Evolutionary conservation across 352 stramenopile species (phyloP).

Genomic region (Pythium biforme): DNA sequence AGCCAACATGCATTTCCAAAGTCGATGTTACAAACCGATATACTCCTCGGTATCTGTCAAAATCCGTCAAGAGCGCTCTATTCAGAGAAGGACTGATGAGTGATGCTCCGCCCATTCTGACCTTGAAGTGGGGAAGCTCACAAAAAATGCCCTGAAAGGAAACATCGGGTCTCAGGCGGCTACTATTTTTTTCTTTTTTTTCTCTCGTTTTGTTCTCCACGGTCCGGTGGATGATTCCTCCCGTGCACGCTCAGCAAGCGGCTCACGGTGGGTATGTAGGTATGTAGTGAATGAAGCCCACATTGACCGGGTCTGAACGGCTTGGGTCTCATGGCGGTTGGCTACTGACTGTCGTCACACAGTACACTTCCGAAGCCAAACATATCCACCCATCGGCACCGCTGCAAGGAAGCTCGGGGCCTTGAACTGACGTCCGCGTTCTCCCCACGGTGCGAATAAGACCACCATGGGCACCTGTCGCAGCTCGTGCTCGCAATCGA

Average conservation of each 20-base stretch:
- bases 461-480: slow-evolving; percentile 57
- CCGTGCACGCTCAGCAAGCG: neutral
- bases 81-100: neutral
- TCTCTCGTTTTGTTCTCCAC: neutral
- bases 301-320: neutral
- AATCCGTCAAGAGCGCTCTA: neutral
- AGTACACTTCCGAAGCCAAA: slow-evolving; percentile 11
- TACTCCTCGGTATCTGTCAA: too few species aligned
- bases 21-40: slow-evolving; percentile 13
- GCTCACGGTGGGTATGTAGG: neutral
- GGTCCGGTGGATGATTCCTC: neutral
- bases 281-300: too few species aligned
- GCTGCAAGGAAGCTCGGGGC: too few species aligned
- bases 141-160: neutral
- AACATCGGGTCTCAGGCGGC: neutral
- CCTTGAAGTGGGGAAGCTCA: slow-evolving; percentile 27
- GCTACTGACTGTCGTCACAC: slow-evolving; percentile 13
- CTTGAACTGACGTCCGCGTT: slow-evolving; percentile 7
- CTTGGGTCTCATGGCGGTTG: neutral
- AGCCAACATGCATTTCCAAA: neutral
- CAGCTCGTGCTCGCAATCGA: slow-evolving; percentile 45
- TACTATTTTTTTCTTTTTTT: slow-evolving; percentile 21
- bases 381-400: slow-evolving; percentile 1
- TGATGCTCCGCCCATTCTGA: slow-evolving; percentile 10
- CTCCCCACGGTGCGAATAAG: neutral